These are phyloP conservation scores for Fusarium virguliforme DNA, from an alignment of 2,329 filamentous ascomycete species.

Conservation along the genomic window DNA sequence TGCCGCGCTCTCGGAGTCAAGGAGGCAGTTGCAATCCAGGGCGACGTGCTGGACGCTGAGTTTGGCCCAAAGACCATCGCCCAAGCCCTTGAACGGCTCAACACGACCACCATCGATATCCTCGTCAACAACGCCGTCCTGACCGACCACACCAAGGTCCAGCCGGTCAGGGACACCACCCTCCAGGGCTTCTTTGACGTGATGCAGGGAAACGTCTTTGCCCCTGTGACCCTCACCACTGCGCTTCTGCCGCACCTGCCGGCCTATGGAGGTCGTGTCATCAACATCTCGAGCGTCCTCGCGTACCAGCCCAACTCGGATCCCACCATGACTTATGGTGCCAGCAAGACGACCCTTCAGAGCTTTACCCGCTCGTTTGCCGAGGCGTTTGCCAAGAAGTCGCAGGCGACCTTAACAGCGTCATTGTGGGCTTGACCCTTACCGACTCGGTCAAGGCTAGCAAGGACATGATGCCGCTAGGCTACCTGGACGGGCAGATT, in stretches of 20 bases:
- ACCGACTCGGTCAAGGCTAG: neutral
- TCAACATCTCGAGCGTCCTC: neutral
- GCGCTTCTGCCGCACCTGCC: neutral
- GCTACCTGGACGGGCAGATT: neutral
- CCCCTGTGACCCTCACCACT: neutral
- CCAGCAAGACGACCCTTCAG: neutral
- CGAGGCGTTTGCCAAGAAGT: neutral
- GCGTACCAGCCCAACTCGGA: neutral
- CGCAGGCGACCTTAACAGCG: neutral
- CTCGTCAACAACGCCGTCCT: slow-evolving; percentile 8
- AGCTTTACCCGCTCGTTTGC: neutral
- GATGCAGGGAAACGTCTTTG: slow-evolving; percentile 6
- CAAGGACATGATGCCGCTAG: neutral
- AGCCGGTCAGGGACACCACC: neutral
- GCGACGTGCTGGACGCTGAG: neutral
- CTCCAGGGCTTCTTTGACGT: neutral
- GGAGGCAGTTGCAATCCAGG: neutral
- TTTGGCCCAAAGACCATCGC: neutral
- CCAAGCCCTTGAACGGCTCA: neutral
- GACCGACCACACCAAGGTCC: neutral
- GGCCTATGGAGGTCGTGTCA: neutral
- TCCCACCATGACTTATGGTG: neutral
- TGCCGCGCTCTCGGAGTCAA: neutral
- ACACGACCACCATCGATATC: neutral
- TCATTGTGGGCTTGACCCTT: neutral